Base-by-base conservation (phyloP, 2,329 filamentous ascomycete genomes). In the Calonectria pseudoreteaudii region DNA sequence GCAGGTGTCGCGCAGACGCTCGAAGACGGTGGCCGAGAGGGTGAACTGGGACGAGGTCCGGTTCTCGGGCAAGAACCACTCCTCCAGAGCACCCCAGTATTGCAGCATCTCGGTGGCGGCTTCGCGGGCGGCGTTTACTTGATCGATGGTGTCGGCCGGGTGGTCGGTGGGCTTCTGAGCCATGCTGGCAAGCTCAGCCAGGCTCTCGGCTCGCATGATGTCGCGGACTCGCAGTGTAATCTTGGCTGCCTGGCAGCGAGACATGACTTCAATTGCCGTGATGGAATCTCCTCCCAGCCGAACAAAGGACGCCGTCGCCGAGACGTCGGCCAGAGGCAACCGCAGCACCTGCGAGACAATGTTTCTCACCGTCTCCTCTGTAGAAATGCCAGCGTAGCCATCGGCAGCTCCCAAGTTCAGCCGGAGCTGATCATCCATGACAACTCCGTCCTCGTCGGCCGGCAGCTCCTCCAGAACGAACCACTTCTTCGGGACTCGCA, bases 261-360 rank as follows among this genome's bases (percentile, higher is more conserved):
- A 84, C 85, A 49, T 85, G 80, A 38, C 82, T 80, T 50, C 86
- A 85, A 90, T 90, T 2, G 87, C 87, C 0, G 83, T 76, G 2
- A 89, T 84, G 0, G 88, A 89, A 76, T 89, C 86, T 30, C 88
- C 88, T 14, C 88, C 88, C 9, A 70, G 44, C 16, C 67, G 67
- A 47, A 70, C 56, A 64, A 70, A 70, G 67, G 67, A 70, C 31
- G 67, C 67, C 10, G 67, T 52, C 16, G 67, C 56, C n/a, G 44
- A 30, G 9, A 70, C 67, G 3, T 70, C 67, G 44, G 67, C 53
- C 56, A 70, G 67, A 70, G 67, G 56, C 56, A 70, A 49, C 49
- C 67, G 67, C 67, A 70, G 38, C n/a, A 70, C 67, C 36, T 70
- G 60, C 16, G 67, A 64, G 56, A 70, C 67, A 41, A 70, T 70